A percentile compares a stretch with the other conserved stretches of the same genome.
These are phyloP conservation scores for Saccharomycopsis crataegensis DNA, from an alignment of 1,139 yeast species.

Conservation along the genomic window DNA sequence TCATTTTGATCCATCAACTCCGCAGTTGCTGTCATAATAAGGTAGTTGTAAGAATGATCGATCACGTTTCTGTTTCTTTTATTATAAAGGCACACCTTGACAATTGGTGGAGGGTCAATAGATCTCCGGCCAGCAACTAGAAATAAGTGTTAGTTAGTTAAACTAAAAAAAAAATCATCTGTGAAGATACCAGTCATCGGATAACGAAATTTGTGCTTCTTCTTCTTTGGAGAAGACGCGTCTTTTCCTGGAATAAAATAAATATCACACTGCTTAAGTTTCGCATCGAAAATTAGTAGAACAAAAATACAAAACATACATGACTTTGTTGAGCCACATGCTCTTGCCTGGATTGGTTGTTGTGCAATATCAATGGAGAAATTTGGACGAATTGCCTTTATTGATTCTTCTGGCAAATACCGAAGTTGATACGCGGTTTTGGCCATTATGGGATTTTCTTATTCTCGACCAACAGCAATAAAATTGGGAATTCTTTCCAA, in stretches of 20 bases:
- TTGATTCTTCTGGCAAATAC: conserved; percentile 8
- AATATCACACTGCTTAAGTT: no score
- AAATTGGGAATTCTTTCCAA: no score
- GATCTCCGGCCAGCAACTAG: conserved; percentile 19
- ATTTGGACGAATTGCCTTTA: conserved; percentile 10
- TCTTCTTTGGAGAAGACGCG: no score
- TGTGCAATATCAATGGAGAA: conserved; percentile 15
- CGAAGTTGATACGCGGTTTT: conserved; percentile 14
- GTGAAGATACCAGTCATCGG: no score
- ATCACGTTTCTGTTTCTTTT: conserved; percentile 7
- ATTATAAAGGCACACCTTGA: conserved; percentile 9
- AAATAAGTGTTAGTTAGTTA: conserved; percentile 5
- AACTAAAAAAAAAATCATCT: not conserved
- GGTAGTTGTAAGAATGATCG: conserved; percentile 15
- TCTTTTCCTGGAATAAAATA: no score
- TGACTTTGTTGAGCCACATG: conserved; percentile 18
- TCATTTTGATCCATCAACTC: conserved; percentile 16
- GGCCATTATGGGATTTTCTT: conserved; percentile 9
- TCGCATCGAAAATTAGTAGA: no score
- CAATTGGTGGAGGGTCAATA: conserved; percentile 20
- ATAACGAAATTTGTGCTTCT: no score
- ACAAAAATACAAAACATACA: conserved; percentile 8
- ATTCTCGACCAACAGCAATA: no score
- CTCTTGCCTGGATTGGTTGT: conserved; percentile 17
- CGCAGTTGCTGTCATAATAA: conserved; percentile 17